Evolutionary conservation across 441 rosid genomes (phyloP).

Genomic region (Metrosideros polymorpha): DNA sequence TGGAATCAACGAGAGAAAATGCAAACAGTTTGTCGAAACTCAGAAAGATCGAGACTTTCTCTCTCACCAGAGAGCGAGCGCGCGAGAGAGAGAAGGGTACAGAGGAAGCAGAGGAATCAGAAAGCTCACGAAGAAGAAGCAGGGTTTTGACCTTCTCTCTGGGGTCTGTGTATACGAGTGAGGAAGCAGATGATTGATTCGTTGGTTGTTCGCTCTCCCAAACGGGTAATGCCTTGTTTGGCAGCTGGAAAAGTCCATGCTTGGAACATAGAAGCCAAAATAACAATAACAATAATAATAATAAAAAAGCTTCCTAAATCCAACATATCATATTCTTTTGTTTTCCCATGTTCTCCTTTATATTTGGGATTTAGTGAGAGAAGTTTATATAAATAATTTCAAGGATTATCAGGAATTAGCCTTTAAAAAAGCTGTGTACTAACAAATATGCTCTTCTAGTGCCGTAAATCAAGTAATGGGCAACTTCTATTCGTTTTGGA

Average conservation of each 20-base stretch:
- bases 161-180: background rate
- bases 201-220: background rate
- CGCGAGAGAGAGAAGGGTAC: background rate
- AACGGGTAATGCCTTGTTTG: background rate
- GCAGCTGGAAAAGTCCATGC: background rate
- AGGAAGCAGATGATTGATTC: background rate
- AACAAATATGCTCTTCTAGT: background rate
- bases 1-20: background rate
- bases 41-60: background rate
- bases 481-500: background rate
- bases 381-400: background rate
- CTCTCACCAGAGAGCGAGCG: background rate
- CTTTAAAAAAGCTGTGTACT: background rate
- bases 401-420: background rate
- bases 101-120: conserved; percentile 14
- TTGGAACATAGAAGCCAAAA: background rate
- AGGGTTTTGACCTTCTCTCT: background rate
- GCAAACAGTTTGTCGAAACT: background rate
- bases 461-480: background rate
- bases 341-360: background rate
- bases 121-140: conserved; percentile 9
- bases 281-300: background rate
- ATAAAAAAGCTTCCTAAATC: background rate
- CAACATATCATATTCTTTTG: background rate
- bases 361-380: background rate